phyloP scores from a whole-genome alignment of 495 filamentous ascomycete genomes.

The Daldinia concentrica region DNA sequence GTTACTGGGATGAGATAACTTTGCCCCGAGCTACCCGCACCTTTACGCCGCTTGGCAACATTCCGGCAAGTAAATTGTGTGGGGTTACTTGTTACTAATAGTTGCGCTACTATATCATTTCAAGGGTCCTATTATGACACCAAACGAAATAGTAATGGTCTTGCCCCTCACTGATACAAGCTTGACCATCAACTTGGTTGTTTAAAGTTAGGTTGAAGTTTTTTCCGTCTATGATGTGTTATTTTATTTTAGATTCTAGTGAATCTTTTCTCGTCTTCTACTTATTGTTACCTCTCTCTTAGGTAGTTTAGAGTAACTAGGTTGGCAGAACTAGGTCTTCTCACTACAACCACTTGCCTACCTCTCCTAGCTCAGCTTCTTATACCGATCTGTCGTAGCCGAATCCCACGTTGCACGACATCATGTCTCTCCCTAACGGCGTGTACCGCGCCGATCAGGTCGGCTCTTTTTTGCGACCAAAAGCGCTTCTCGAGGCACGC shows the following conservation, averaged over 20 bases:
- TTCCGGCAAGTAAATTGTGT: constrained; percentile 39
- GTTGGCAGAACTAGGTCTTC: constrained; percentile 5
- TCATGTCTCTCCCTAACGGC: constrained; percentile 58
- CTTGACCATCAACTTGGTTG: constrained; percentile 14
- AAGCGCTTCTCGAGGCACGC: constrained; percentile 52
- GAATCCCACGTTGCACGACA: constrained; percentile 28
- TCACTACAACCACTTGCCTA: not conserved
- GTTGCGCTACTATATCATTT: constrained; percentile 24
- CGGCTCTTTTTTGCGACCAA: constrained; percentile 57
- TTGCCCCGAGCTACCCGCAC: constrained; percentile 32
- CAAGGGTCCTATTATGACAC: constrained; percentile 27
- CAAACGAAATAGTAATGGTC: constrained; percentile 21
- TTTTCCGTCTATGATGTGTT: constrained; percentile 1
- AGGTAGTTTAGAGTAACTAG: constrained; percentile 5
- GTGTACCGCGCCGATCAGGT: constrained; percentile 62
- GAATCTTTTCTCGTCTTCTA: constrained; percentile 15
- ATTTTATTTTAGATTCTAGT: constrained; percentile 12
- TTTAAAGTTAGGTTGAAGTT: constrained; percentile 6
- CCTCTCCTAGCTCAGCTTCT: not conserved
- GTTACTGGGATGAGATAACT: constrained; percentile 21
- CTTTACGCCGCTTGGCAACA: constrained; percentile 39
- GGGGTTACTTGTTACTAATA: constrained; percentile 29
- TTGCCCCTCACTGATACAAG: constrained; percentile 29
- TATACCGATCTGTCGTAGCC: constrained; percentile 14
- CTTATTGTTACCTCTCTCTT: not conserved